These are phyloP conservation scores for Paspalum vaginatum DNA, from an alignment of 176 grass and related monocot species.

Conservation along the genomic window DNA sequence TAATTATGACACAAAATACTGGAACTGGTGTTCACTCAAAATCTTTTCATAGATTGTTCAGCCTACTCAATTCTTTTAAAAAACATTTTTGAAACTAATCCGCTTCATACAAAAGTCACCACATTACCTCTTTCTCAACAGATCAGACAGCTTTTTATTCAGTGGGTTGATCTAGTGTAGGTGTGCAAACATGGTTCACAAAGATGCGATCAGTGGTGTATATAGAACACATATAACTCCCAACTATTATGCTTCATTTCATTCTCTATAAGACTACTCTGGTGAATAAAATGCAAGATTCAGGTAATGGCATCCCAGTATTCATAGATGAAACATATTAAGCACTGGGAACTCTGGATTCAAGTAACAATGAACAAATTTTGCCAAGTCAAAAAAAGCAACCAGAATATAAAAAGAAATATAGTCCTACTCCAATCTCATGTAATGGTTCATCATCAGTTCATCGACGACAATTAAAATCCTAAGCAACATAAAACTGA, in stretches of 20 bases:
- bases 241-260: not conserved
- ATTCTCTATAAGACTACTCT: not conserved
- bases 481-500: not conserved
- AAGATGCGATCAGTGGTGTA: conserved; percentile 3
- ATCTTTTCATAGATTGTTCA: not conserved
- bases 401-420: not conserved
- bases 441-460: not conserved
- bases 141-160: not conserved
- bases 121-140: not conserved
- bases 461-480: not conserved
- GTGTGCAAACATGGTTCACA: conserved; percentile 4
- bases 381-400: not conserved
- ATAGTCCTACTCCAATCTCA: not conserved
- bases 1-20: not conserved
- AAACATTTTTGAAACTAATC: not conserved
- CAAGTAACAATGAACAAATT: not conserved
- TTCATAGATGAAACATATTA: not conserved
- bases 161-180: not conserved
- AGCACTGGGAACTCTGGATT: not conserved
- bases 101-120: not conserved
- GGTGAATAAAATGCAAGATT: not conserved
- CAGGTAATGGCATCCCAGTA: not conserved
- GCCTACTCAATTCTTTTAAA: not conserved
- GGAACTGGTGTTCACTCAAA: not conserved
- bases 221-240: not conserved